Base-by-base conservation (phyloP, 129 eudicot species). In the Apium graveolens region DNA sequence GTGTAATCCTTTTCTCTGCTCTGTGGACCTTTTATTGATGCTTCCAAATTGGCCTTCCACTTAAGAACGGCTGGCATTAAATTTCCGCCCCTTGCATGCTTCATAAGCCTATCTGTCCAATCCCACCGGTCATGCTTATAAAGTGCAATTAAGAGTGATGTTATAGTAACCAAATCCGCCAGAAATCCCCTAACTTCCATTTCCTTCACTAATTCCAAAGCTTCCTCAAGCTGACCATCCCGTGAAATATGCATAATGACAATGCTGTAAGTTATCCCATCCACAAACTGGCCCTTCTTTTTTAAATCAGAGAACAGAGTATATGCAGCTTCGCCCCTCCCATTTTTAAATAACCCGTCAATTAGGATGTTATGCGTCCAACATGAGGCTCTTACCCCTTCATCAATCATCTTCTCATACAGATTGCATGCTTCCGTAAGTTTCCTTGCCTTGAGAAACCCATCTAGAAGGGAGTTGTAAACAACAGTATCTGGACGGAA, bases 1-100 rank as follows among this genome's bases (percentile, higher is more conserved):
- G 86, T 89, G 70, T 84, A 83, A 86, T 94, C 98, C 82, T 84
- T 86, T 78, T 76, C 72, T 78, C 76, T 81, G 70, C 89, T 91
- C 75, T 85, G 89, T 37, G 86, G 88, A 51, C 79, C 62, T 79
- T 84, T 87, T 79, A 88, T 31, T 62, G 90, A 84, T 71, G 84
- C 88, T 83, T 94, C 98, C 98, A 94, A 87, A 65, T 78, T 76
- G 32, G 87, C 85, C 77, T 94, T 91, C 97, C 98, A 94, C 84
- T 85, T 86, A 11, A 91, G 83, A 83, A 94, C 80, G 70, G 49
- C 65, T 5, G 85, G 85, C 82, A 91, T 79, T 55, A 94, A 14
- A 87, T 88, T 84, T 14, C 91, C 87, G 74, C 87, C 89, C 79
- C 91, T 88, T 1, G 88, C 83, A 79, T 84, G 88, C 82, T 81